phyloP scores from a whole-genome alignment of 208 protist species.

The Acanthamoeba culbertsoni region DNA sequence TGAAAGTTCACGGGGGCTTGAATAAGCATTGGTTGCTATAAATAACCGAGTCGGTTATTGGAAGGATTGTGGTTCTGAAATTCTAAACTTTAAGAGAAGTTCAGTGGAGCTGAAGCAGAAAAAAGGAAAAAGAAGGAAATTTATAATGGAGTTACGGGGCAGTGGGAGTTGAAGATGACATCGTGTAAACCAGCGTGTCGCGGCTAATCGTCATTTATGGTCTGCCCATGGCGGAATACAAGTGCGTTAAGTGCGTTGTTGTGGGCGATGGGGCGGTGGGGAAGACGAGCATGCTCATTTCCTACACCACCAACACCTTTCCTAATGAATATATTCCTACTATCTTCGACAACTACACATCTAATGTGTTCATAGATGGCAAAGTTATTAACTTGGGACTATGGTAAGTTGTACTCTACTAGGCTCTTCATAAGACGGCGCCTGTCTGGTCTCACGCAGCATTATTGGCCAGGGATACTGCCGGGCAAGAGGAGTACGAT shows the following conservation, averaged over 20 bases:
- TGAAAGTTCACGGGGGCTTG: too few relatives aligned
- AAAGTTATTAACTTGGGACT: background rate
- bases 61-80: too few relatives aligned
- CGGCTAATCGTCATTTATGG: too few relatives aligned
- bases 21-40: too few relatives aligned
- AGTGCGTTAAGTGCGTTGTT: background rate
- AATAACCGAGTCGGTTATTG: too few relatives aligned
- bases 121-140: too few relatives aligned
- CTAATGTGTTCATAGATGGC: background rate
- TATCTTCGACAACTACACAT: background rate
- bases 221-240: background rate
- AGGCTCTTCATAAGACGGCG: background rate
- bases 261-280: background rate
- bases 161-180: too few relatives aligned
- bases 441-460: too few relatives aligned
- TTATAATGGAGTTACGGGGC: too few relatives aligned
- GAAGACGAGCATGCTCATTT: background rate
- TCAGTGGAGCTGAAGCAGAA: too few relatives aligned
- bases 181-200: too few relatives aligned
- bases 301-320: slow-evolving; percentile 4
- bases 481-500: slow-evolving; percentile 68
- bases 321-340: background rate
- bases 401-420: background rate
- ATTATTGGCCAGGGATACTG: background rate
- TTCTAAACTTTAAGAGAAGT: too few relatives aligned